Evolutionary conservation across 805 yeast genomes (phyloP), one percentile per base, ranked within the genome.

Genomic region (Wickerhamiella kazuoi): DNA sequence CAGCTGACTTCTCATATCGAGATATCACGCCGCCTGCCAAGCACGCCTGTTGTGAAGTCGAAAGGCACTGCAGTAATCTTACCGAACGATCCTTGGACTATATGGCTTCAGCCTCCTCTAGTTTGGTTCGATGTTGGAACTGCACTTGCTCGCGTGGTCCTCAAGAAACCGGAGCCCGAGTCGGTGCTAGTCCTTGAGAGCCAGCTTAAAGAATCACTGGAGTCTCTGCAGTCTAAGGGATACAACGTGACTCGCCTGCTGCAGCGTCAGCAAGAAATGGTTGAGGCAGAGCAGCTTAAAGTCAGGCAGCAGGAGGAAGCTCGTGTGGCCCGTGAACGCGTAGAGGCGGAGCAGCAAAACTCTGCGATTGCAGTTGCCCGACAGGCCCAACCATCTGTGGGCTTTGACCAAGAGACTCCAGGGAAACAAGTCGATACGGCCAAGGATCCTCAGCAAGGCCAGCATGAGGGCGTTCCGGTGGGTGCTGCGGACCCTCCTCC

Each of bases 81-180:
- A 21, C 41, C 46, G 3, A 18, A 21, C 4, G 31, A 36, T 23
- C 32, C 40, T 4, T 21, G 30, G 17, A 30, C 32, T 11, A 39
- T 59, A 6, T 48, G 46, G 26, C 36, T 57, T n/a, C 46, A 43
- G 3, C 50, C 50, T 3, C 36, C 38, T 16, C 46, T 52, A 31
- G 61, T 59, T 29, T 62, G 63, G 62, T 60, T 55, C 37, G 61
- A 59, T 40, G 52, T 61, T 1, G 53, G 60, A 7, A 53, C 50
- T 28, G 51, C 61, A 3, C 42, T 61, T 17, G 47, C 55, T 7
- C 50, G 51, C 21, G 34, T 40, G 3, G 35, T 56, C 3, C 45
- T 59, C 3, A 41, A 43, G 21, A 34, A 47, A 21, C 63, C 64
- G 1, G 55, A 51, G 16, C 63, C 63, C 3, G 66, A 61, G 28